Evolutionary conservation across 2,329 filamentous ascomycete genomes (phyloP).

Genomic region (Stylonectria norvegica): DNA sequence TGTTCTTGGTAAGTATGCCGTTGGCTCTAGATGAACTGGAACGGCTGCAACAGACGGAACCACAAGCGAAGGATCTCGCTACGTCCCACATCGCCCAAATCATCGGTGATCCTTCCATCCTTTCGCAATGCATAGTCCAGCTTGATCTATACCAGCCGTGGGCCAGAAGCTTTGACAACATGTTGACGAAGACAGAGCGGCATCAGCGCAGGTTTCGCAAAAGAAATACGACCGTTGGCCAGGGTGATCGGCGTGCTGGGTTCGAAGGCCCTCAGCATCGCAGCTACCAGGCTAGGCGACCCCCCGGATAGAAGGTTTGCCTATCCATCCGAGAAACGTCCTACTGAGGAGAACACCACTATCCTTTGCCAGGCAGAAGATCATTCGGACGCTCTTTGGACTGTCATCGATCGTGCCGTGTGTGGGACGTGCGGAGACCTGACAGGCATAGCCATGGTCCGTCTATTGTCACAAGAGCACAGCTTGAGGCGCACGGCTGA

Average conservation of each 20-base stretch:
- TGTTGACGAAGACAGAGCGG: slow-evolving; percentile 11
- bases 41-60: slow-evolving; percentile 38
- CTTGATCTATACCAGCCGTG: slow-evolving; percentile 48
- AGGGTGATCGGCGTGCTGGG: slow-evolving; percentile 14
- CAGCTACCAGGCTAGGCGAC: slow-evolving; percentile 24
- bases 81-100: slow-evolving; percentile 34
- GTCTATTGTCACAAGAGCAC: slow-evolving; percentile 32
- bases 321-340: slow-evolving; percentile 43
- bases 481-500: slow-evolving; percentile 45
- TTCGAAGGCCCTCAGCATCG: slow-evolving; percentile 9
- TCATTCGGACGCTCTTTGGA: slow-evolving; percentile 31
- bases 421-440: slow-evolving; percentile 10
- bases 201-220: slow-evolving; percentile 27
- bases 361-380: slow-evolving; percentile 44
- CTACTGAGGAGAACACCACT: slow-evolving; percentile 43
- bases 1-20: slow-evolving; percentile 34
- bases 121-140: slow-evolving; percentile 43
- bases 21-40: slow-evolving; percentile 47
- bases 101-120: slow-evolving; percentile 45
- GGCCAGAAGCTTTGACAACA: slow-evolving; percentile 39
- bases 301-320: slow-evolving; percentile 39
- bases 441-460: slow-evolving; percentile 23
- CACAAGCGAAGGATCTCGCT: slow-evolving; percentile 34
- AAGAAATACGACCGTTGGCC: slow-evolving; percentile 9
- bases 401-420: slow-evolving; percentile 10